These are phyloP conservation scores for Anisogramma anomala DNA, from an alignment of 2,329 filamentous ascomycete genomes.

Conservation along the genomic window DNA sequence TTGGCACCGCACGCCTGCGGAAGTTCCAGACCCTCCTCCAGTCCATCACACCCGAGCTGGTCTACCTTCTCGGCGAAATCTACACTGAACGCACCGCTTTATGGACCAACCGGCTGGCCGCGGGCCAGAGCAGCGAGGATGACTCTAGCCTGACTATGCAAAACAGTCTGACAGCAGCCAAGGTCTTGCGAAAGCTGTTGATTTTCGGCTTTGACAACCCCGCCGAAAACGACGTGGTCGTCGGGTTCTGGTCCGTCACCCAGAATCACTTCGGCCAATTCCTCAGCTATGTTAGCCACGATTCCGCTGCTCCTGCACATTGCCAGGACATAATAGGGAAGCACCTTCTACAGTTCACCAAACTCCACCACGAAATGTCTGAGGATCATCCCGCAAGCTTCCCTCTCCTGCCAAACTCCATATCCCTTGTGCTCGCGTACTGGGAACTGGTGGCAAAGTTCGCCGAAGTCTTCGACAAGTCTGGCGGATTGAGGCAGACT, in stretches of 20 bases:
- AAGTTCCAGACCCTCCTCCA: constrained; percentile 67
- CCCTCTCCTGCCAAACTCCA: constrained; percentile 65
- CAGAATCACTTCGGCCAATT: constrained; percentile 70
- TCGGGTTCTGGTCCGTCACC: constrained; percentile 69
- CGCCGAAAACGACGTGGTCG: constrained; percentile 63
- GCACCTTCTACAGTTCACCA: constrained; percentile 80
- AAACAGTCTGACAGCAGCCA: constrained; percentile 68
- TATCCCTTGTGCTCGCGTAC: constrained; percentile 68
- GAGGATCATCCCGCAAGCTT: constrained; percentile 71
- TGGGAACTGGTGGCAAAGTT: constrained; percentile 73
- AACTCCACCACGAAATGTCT: constrained; percentile 82
- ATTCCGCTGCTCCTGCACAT: constrained; percentile 39
- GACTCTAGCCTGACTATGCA: constrained; percentile 54
- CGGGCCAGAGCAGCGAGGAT: constrained; percentile 45
- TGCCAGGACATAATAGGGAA: constrained; percentile 61
- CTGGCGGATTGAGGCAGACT: constrained; percentile 41
- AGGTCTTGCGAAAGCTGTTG: constrained; percentile 66
- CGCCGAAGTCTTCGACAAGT: constrained; percentile 59
- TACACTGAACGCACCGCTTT: constrained; percentile 61
- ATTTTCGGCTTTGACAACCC: constrained; percentile 76
- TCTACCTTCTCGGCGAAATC: constrained; percentile 66
- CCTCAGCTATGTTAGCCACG: constrained; percentile 48
- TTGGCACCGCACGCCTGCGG: constrained; percentile 67
- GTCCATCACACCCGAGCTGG: constrained; percentile 67
- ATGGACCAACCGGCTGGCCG: constrained; percentile 54